These are phyloP conservation scores for Polytolypa hystricis DNA, from an alignment of 2,329 filamentous ascomycete genomes.

Conservation along the genomic window DNA sequence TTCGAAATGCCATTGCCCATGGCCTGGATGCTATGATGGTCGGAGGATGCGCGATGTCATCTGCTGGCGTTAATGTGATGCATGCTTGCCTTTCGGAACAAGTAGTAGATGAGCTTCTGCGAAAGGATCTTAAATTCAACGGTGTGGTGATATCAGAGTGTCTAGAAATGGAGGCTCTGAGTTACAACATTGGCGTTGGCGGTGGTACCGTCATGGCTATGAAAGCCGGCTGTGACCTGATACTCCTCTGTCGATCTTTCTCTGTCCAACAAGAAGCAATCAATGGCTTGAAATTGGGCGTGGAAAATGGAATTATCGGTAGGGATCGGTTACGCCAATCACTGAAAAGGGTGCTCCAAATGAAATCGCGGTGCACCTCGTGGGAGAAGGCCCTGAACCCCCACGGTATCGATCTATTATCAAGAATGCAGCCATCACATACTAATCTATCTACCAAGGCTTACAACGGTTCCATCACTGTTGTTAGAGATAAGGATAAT, in stretches of 20 bases:
- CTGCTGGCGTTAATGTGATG: constrained; percentile 84
- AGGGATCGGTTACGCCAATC: constrained; percentile 71
- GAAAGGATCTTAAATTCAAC: constrained; percentile 79
- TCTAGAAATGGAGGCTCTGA: constrained; percentile 90
- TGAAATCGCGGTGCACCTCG: constrained; percentile 77
- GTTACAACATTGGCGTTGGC: constrained; percentile 92
- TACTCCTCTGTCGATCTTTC: constrained; percentile 79
- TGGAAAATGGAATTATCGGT: constrained; percentile 82
- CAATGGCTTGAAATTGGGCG: constrained; percentile 73
- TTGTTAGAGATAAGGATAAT: constrained; percentile 80
- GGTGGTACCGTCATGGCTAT: constrained; percentile 96
- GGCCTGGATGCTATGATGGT: constrained; percentile 94
- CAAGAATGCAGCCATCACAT: constrained; percentile 72
- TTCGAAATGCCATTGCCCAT: constrained; percentile 75
- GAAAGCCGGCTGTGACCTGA: constrained; percentile 86
- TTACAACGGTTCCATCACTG: constrained; percentile 86
- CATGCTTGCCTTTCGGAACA: constrained; percentile 89
- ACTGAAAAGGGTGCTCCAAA: constrained; percentile 60
- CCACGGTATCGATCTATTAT: constrained; percentile 62
- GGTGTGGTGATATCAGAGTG: constrained; percentile 94
- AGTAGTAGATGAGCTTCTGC: constrained; percentile 78
- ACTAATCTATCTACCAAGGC: constrained; percentile 69
- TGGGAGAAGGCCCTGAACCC: constrained; percentile 91
- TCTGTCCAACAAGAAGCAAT: constrained; percentile 86
- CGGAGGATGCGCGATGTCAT: constrained; percentile 85